Evolutionary conservation across 495 filamentous ascomycete species (phyloP).

Genomic region (Pyrenula aspistea): DNA sequence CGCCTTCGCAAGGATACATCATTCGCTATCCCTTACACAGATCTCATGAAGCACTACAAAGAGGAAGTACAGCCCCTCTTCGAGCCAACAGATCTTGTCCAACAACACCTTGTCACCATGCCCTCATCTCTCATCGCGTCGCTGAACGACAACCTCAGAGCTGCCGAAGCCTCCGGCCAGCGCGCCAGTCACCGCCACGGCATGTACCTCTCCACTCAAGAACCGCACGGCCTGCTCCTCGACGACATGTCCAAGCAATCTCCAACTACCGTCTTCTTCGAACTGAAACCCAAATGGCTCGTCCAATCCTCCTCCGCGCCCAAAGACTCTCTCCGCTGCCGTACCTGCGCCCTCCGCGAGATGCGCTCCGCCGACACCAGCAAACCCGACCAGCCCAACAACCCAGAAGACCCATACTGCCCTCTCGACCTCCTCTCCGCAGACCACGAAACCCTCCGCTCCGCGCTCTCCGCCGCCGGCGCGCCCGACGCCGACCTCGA

Average conservation of each 20-base stretch:
- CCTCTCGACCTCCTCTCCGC: slow-evolving; percentile 42
- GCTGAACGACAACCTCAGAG: slow-evolving; percentile 39
- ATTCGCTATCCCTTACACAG: slow-evolving; percentile 38
- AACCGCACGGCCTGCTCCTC: slow-evolving; percentile 57
- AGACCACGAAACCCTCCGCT: slow-evolving; percentile 24
- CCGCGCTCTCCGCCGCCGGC: slow-evolving; percentile 2
- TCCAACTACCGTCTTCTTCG: slow-evolving; percentile 39
- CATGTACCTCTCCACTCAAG: slow-evolving; percentile 44
- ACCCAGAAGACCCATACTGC: slow-evolving; percentile 26
- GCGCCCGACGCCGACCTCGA: slow-evolving; percentile 1
- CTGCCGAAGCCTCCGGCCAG: slow-evolving; percentile 16
- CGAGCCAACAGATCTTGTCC: slow-evolving; percentile 39
- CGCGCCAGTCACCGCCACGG: slow-evolving; percentile 37
- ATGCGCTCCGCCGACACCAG: slow-evolving; percentile 30
- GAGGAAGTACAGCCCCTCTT: slow-evolving; percentile 46
- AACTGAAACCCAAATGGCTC: slow-evolving; percentile 97
- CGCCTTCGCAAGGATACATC: slow-evolving; percentile 53
- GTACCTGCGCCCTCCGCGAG: slow-evolving; percentile 71
- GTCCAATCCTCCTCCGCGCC: slow-evolving; percentile 72
- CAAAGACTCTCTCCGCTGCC: slow-evolving; percentile 49
- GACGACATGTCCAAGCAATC: slow-evolving; percentile 61
- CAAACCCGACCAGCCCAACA: not conserved
- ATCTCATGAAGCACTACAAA: slow-evolving; percentile 46
- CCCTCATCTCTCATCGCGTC: slow-evolving; percentile 27
- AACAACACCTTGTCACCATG: slow-evolving; percentile 44